Evolutionary conservation across 2,329 filamentous ascomycete species (phyloP).

Genomic region (Didymella arachidicola): DNA sequence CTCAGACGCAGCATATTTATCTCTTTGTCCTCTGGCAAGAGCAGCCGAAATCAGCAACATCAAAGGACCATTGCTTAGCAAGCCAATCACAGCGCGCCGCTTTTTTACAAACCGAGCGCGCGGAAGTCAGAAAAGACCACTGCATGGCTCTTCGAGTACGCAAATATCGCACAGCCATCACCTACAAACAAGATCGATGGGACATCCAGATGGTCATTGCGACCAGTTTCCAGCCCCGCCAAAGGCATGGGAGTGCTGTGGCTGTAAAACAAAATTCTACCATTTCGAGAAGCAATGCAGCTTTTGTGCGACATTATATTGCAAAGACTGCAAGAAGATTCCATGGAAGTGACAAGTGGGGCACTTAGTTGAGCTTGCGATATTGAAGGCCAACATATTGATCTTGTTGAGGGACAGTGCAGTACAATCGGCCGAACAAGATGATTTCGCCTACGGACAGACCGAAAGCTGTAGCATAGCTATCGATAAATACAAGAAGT

Average conservation of each 20-base stretch:
- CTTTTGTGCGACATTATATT: conserved; percentile 16
- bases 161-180: neutral
- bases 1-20: neutral
- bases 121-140: neutral
- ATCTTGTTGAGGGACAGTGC: neutral
- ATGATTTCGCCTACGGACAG: neutral
- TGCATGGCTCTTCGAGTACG: neutral
- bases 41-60: neutral
- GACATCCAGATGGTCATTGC: conserved; percentile 10
- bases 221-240: conserved; percentile 16
- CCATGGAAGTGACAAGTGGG: conserved; percentile 6
- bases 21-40: neutral
- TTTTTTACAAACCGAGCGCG: neutral
- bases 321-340: conserved; percentile 19
- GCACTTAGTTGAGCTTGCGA: neutral
- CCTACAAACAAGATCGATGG: neutral
- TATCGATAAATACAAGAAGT: neutral
- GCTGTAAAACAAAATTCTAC: conserved; percentile 19
- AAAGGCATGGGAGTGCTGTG: conserved; percentile 18
- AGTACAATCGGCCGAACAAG: neutral
- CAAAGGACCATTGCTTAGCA: neutral
- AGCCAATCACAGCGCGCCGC: neutral
- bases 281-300: conserved; percentile 17
- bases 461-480: neutral
- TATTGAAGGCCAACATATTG: neutral